phyloP scores from a whole-genome alignment of 306 rosid genomes.

The Medicago arabica region DNA sequence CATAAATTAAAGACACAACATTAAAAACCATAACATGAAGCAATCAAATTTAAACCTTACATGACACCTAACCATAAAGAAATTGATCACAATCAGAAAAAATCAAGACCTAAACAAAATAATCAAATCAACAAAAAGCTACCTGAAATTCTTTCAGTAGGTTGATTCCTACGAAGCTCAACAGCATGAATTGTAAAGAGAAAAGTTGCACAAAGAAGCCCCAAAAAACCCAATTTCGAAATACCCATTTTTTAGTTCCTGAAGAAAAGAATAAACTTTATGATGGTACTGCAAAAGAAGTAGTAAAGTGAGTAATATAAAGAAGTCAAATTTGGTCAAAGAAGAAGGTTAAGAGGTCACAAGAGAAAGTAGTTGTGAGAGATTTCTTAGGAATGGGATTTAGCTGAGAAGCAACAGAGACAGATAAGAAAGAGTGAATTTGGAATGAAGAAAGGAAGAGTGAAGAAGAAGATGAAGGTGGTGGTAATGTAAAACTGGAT shows the following conservation, averaged over 20 bases:
- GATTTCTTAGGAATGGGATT: conserved; percentile 48
- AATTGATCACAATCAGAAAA: neutral
- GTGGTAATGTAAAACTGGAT: no score
- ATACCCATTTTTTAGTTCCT: conserved; percentile 48
- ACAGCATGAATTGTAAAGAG: conserved; percentile 53
- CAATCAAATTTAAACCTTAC: neutral
- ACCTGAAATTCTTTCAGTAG: conserved; percentile 96
- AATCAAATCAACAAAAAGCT: conserved; percentile 23
- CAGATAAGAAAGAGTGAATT: conserved; percentile 40
- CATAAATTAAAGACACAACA: conserved; percentile 8
- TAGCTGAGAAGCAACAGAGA: conserved; percentile 39
- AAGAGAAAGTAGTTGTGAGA: conserved; percentile 47
- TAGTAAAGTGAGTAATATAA: neutral
- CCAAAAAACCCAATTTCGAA: conserved; percentile 59
- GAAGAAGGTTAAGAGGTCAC: conserved; percentile 54
- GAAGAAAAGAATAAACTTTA: conserved; percentile 2
- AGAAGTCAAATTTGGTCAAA: conserved; percentile 31
- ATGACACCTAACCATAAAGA: conserved; percentile 10
- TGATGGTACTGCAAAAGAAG: neutral
- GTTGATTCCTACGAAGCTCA: conserved; percentile 64
- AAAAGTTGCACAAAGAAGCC: conserved; percentile 59
- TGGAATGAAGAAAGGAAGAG: conserved; percentile 44
- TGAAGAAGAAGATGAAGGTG: neutral
- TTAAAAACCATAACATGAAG: neutral
- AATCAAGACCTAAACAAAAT: conserved; percentile 25